Conservation (phyloP, 2,329 filamentous ascomycete genomes). For the Lachnellula occidentalis region DNA sequence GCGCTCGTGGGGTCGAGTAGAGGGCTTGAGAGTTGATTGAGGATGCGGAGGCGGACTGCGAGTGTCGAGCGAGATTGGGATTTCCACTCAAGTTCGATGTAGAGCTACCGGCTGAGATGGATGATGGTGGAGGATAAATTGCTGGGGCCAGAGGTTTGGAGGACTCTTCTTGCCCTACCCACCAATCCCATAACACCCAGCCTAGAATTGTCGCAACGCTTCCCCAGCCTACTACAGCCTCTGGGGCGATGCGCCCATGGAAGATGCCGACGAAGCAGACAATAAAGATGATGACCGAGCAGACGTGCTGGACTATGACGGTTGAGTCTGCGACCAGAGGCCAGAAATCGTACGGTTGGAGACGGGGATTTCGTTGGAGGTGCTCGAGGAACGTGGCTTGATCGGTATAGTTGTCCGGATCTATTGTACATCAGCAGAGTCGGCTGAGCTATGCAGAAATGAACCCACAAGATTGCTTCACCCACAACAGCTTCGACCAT, state of each 20-base stretch:
- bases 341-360: slow-evolving; percentile 98
- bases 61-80: slow-evolving; percentile 33
- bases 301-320: slow-evolving; percentile 95
- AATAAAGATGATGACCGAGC: slow-evolving; percentile 88
- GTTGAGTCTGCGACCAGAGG: slow-evolving; percentile 90
- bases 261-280: slow-evolving; percentile 91
- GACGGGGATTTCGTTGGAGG: slow-evolving; percentile 85
- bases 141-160: slow-evolving; percentile 13
- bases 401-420: slow-evolving; percentile 98
- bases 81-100: slow-evolving; percentile 20
- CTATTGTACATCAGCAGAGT: slow-evolving; percentile 40
- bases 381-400: slow-evolving; percentile 95
- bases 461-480: slow-evolving; percentile 81
- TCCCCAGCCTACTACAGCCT: slow-evolving; percentile 82
- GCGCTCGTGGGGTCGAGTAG: slow-evolving; percentile 17
- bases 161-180: slow-evolving; percentile 68
- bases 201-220: slow-evolving; percentile 78
- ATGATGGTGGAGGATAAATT: slow-evolving; percentile 25
- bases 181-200: slow-evolving; percentile 88
- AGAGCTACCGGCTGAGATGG: slow-evolving; percentile 26
- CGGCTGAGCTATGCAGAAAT: neutral
- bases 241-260: slow-evolving; percentile 78
- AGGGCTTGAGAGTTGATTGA: slow-evolving; percentile 44
- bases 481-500: slow-evolving; percentile 97
- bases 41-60: slow-evolving; percentile 48